phyloP scores from a whole-genome alignment of 805 yeast species.

The Wickerhamiella qilinensis region DNA sequence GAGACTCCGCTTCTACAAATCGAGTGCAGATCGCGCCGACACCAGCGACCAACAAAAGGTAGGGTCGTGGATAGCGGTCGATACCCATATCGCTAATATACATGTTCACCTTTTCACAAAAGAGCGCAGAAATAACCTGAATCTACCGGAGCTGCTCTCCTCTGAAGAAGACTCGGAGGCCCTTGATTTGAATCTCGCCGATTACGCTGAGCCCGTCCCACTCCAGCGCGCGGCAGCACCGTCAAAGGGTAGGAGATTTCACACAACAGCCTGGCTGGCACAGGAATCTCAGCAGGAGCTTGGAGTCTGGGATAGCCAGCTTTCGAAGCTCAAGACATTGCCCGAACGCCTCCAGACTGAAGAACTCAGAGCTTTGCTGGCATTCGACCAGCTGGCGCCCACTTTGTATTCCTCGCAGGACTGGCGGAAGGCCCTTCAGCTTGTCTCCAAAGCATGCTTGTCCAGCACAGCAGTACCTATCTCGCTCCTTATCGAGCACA shows the following conservation, averaged over 20 bases:
- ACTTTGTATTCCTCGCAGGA: too few relatives aligned
- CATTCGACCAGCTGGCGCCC: too few relatives aligned
- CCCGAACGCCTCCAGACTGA: too few relatives aligned
- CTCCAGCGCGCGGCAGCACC: too few relatives aligned
- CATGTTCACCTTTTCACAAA: conserved; percentile 59
- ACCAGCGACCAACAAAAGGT: conserved; percentile 3
- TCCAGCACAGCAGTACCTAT: conserved; percentile 13
- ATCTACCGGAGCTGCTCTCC: conserved; percentile 45
- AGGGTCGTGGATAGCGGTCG: conserved; percentile 75
- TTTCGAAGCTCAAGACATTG: too few relatives aligned
- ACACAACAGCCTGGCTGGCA: too few relatives aligned
- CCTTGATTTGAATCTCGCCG: too few relatives aligned
- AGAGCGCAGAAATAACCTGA: conserved; percentile 48
- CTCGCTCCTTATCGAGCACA: conserved; percentile 13
- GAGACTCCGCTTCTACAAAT: conserved; percentile 27
- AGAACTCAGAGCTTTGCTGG: too few relatives aligned
- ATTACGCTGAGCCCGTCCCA: too few relatives aligned
- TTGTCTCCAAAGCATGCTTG: conserved; percentile 11
- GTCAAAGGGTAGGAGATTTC: too few relatives aligned
- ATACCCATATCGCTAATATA: conserved; percentile 45
- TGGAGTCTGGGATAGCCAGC: too few relatives aligned
- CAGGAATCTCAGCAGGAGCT: too few relatives aligned
- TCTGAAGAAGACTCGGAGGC: neutral
- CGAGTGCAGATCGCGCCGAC: neutral
- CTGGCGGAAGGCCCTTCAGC: conserved; percentile 19